Conservation (phyloP, 1,284 basidiomycete genomes). For the Pyrrhoderma lamaoense region DNA sequence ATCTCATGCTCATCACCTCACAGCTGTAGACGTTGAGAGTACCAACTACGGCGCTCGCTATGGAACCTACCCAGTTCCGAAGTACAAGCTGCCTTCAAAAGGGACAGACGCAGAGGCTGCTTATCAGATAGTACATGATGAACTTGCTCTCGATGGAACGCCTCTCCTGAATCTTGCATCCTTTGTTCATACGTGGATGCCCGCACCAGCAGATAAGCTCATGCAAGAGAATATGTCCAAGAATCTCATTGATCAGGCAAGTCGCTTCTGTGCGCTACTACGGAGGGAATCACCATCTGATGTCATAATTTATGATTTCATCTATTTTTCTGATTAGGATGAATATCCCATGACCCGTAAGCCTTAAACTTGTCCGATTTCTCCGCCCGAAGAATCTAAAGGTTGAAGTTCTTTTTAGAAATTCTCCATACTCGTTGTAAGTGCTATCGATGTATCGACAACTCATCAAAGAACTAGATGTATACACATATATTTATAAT, state of each 20-base stretch:
- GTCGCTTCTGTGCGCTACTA: too few relatives aligned
- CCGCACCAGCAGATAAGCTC: constrained; percentile 59
- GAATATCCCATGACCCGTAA: constrained; percentile 83
- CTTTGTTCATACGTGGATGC: constrained; percentile 56
- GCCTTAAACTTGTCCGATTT: constrained; percentile 21
- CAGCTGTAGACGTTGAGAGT: constrained; percentile 27
- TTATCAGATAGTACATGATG: constrained; percentile 82
- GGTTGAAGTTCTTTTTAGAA: constrained; percentile 33
- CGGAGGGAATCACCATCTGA: too few relatives aligned
- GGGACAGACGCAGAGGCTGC: constrained; percentile 51
- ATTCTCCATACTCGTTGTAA: constrained; percentile 72
- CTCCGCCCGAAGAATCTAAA: not conserved
- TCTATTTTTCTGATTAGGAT: constrained; percentile 33
- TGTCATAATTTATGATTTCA: too few relatives aligned
- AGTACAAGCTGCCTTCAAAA: constrained; percentile 57
- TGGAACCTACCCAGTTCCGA: constrained; percentile 55
- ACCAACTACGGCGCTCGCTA: constrained; percentile 62
- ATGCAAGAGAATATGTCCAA: constrained; percentile 83
- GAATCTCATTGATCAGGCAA: constrained; percentile 73
- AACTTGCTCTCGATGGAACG: constrained; percentile 75
- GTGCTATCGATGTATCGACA: constrained; percentile 12
- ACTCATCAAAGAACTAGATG: not conserved
- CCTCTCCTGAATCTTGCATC: constrained; percentile 81
- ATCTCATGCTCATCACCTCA: constrained; percentile 32
- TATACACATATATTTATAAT: constrained; percentile 4